Evolutionary conservation across 2,329 filamentous ascomycete species (phyloP).

Genomic region (Plenodomus biglobosus): DNA sequence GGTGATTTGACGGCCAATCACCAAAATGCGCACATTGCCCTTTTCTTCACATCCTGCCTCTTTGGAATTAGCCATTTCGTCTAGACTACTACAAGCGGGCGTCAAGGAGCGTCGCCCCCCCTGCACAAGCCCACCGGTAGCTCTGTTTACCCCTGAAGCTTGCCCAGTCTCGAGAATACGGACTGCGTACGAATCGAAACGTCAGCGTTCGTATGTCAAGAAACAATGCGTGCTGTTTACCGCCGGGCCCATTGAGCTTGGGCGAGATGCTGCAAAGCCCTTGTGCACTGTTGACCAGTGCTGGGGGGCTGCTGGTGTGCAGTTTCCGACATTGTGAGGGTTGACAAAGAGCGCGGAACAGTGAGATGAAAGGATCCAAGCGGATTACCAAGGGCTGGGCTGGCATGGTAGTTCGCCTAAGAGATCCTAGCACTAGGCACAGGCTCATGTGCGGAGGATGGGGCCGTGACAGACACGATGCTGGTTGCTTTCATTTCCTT

Average conservation of each 20-base stretch:
- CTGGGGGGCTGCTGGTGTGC: background rate
- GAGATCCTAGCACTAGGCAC: slow-evolving; percentile 21
- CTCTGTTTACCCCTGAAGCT: slow-evolving; percentile 24
- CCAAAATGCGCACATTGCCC: slow-evolving; percentile 2
- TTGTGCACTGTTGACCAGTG: too few relatives aligned
- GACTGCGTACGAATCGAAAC: slow-evolving; percentile 21
- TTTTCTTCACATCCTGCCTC: slow-evolving; percentile 12
- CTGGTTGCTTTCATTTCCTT: slow-evolving; percentile 31
- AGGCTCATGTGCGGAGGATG: slow-evolving; percentile 30
- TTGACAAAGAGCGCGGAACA: background rate
- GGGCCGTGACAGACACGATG: slow-evolving; percentile 22
- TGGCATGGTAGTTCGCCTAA: slow-evolving; percentile 14
- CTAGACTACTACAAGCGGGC: slow-evolving; percentile 19
- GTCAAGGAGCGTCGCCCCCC: slow-evolving; percentile 20
- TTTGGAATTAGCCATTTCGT: slow-evolving; percentile 13
- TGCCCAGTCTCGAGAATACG: slow-evolving; percentile 17
- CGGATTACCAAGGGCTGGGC: slow-evolving; percentile 21
- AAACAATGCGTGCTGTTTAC: slow-evolving; percentile 4
- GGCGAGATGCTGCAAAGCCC: background rate
- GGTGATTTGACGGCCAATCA: slow-evolving; percentile 13
- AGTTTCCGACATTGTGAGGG: background rate
- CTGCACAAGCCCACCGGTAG: slow-evolving; percentile 28
- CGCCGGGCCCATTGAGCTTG: background rate
- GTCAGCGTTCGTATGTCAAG: slow-evolving; percentile 7
- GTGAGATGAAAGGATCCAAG: slow-evolving; percentile 32